phyloP scores from a whole-genome alignment of 2,329 filamentous ascomycete species.

The Neonectria ditissima region DNA sequence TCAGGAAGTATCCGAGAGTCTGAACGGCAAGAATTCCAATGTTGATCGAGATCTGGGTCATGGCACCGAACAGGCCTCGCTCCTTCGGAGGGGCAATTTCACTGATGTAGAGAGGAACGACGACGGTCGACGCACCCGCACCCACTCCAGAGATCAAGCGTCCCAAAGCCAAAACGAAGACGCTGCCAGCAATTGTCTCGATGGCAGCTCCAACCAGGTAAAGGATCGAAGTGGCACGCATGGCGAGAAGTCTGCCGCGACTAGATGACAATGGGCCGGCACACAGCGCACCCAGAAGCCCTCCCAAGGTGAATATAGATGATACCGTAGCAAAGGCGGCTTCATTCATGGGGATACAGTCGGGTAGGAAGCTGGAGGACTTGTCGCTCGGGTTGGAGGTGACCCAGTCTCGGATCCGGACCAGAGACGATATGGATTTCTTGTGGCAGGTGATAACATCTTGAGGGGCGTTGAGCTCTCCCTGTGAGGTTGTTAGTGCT shows the following conservation, averaged over 20 bases:
- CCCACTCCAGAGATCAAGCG: constrained; percentile 85
- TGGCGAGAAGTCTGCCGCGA: constrained; percentile 79
- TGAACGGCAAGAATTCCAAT: constrained; percentile 88
- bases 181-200: constrained; percentile 77
- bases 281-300: constrained; percentile 83
- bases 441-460: constrained; percentile 90
- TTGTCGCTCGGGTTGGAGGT: constrained; percentile 40
- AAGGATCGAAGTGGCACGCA: constrained; percentile 81
- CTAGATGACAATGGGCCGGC: constrained; percentile 83
- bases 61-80: constrained; percentile 82
- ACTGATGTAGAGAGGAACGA: constrained; percentile 94
- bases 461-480: constrained; percentile 95
- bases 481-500: constrained; percentile 56
- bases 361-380: constrained; percentile 61
- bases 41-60: constrained; percentile 96
- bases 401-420: constrained; percentile 45
- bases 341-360: constrained; percentile 90
- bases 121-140: constrained; percentile 89
- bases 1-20: constrained; percentile 87
- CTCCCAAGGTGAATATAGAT: constrained; percentile 91
- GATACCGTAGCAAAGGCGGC: constrained; percentile 87
- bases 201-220: constrained; percentile 81
- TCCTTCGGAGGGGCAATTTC: constrained; percentile 83
- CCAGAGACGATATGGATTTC: constrained; percentile 53
- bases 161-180: constrained; percentile 77